phyloP scores from a whole-genome alignment of 768 basidiomycete genomes.

The Tremella yokohamensis region DNA sequence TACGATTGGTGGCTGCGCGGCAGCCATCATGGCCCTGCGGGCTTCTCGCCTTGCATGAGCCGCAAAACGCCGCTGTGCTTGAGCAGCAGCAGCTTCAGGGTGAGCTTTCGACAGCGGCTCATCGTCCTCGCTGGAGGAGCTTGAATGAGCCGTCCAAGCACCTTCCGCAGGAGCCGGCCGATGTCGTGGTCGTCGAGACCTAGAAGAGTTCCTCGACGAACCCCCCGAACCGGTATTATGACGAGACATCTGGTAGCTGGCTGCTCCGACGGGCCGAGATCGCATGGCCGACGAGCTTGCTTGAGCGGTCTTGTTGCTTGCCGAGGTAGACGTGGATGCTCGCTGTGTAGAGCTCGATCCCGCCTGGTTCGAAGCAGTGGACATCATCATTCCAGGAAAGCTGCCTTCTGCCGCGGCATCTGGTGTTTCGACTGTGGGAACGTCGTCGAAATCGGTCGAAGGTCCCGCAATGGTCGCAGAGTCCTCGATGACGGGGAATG shows the following conservation, averaged over 20 bases:
- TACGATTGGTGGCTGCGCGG: not conserved
- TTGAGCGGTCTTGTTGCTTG: not conserved
- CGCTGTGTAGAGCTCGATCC: no score
- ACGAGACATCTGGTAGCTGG: slow-evolving; percentile 2
- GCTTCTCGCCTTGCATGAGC: not conserved
- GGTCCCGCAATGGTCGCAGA: no score
- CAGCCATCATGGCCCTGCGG: slow-evolving; percentile 9
- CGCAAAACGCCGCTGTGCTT: slow-evolving; percentile 10
- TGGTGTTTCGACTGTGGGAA: no score
- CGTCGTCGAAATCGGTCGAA: no score
- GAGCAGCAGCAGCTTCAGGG: slow-evolving; percentile 36
- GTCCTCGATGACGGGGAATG: slow-evolving; percentile 31
- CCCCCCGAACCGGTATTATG: not conserved
- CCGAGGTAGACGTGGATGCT: not conserved
- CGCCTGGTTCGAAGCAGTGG: no score
- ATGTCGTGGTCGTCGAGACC: not conserved
- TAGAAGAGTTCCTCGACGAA: not conserved
- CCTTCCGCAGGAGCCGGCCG: not conserved
- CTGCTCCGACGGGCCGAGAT: not conserved
- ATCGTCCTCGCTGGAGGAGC: slow-evolving; percentile 25
- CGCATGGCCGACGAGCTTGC: slow-evolving; percentile 5
- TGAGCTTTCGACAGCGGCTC: slow-evolving; percentile 43
- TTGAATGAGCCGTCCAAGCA: slow-evolving; percentile 1
- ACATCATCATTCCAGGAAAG: no score
- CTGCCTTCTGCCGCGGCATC: no score